Evolutionary conservation across 257 asterid species (phyloP), one percentile per base, ranked within the genome.

Genomic region (Solanum sejunctum): DNA sequence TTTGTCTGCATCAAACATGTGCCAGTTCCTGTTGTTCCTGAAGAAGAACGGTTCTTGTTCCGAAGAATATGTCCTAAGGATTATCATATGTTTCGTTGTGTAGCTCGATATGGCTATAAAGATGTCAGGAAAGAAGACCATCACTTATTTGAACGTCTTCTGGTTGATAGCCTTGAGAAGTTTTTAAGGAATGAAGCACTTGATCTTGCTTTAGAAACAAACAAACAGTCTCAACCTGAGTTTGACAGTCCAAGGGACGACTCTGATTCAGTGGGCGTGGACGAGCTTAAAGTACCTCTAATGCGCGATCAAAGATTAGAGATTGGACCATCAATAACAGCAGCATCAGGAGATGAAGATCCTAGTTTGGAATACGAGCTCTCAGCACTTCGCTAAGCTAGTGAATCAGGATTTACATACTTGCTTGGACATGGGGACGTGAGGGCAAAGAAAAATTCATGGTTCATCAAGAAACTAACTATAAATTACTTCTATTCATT

Each of bases 31-130:
- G 92, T 97, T 12, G 99, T 97, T 32, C 99, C 98, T 78, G 95
- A 91, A 84, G 98, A 94, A 73, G 99, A 97, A 85, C 67, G 99
- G 81, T 97, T 97, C 82, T 58, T 97, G 84, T 95, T 97, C 79
- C 82, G 98, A 26, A 86, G 99, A 87, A 92, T 97, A 3, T 90
- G 99, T 81, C 99, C 98, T 0, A 95, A 92, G 87, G 98, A 95
- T 89, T 95, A 94, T 85, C 99, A 97, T 49, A 94, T 97, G 93
- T 97, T 97, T 89, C 96, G 95, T 3, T 97, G 99, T 88, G 93
- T 97, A 52, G 98, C 99, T 1, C 84, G 99, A 47, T 97, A 97
- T 60, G 99, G 99, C 5, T 97, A 95, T 84, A 95, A 97, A 83
- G 99, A 97, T 85, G 89, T 97, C 28, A 73, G 97, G 39, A 97